Evolutionary conservation across 2,329 filamentous ascomycete species (phyloP).

Genomic region (Calonectria pteridis): DNA sequence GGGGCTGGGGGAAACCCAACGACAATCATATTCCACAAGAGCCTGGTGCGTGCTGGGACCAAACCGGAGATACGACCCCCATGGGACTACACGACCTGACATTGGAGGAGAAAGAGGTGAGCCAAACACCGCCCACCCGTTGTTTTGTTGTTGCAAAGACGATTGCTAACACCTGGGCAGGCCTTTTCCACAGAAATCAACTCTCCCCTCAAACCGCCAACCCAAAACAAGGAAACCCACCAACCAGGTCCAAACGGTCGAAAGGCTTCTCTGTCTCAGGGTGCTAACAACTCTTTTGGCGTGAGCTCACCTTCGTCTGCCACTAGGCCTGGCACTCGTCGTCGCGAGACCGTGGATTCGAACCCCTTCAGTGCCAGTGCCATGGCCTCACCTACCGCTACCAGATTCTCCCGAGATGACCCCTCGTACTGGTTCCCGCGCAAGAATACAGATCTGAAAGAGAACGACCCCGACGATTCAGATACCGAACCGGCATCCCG

Average conservation of each 20-base stretch:
- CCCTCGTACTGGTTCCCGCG: constrained; percentile 68
- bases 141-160: not conserved
- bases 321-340: constrained; percentile 79
- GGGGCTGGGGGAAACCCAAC: constrained; percentile 82
- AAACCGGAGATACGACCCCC: constrained; percentile 76
- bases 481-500: constrained; percentile 52
- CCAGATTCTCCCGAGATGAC: constrained; percentile 74
- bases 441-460: constrained; percentile 66
- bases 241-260: constrained; percentile 74
- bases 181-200: constrained; percentile 90
- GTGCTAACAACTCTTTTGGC: constrained; percentile 73
- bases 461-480: constrained; percentile 67
- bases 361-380: constrained; percentile 69
- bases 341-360: constrained; percentile 83
- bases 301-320: constrained; percentile 79
- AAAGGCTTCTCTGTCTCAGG: constrained; percentile 86
- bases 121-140: constrained; percentile 39
- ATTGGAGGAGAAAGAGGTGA: constrained; percentile 70
- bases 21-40: constrained; percentile 82
- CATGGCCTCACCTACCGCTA: constrained; percentile 71
- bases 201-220: constrained; percentile 88
- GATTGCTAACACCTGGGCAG: constrained; percentile 58
- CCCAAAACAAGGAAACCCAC: constrained; percentile 77
- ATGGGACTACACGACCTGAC: constrained; percentile 80
- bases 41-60: constrained; percentile 94